These are phyloP conservation scores for Coemansia sp. DNA, from an alignment of 192 early-diverging fungal genomes.

Conservation along the genomic window DNA sequence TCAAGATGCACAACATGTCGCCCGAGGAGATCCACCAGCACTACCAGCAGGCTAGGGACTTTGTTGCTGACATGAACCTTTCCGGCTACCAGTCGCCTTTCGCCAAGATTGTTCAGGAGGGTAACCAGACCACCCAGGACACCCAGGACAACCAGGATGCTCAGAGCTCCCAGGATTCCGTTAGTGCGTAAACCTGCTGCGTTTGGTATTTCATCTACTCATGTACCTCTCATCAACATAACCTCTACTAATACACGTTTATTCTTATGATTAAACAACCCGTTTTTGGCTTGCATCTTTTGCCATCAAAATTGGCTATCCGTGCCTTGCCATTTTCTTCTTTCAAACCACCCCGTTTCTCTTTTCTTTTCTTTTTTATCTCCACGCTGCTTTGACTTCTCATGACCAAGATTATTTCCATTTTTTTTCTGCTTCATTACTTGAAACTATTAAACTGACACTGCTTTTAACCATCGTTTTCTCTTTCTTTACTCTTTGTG, in stretches of 20 bases:
- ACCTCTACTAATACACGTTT: no score
- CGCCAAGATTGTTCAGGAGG: conserved; percentile 23
- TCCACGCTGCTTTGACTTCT: not conserved
- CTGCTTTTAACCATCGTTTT: not conserved
- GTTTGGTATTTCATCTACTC: no score
- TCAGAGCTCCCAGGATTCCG: no score
- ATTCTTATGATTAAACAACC: no score
- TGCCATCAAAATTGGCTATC: no score
- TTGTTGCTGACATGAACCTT: conserved; percentile 43
- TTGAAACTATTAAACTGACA: no score
- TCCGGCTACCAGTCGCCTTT: conserved; percentile 46
- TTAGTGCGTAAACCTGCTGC: no score
- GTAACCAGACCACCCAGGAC: no score
- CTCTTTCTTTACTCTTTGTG: not conserved
- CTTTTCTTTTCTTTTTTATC: not conserved
- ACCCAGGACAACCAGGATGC: no score
- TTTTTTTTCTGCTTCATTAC: not conserved
- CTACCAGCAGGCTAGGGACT: conserved; percentile 32
- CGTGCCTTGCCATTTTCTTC: not conserved
- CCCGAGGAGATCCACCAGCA: conserved; percentile 28
- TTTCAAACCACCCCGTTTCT: not conserved
- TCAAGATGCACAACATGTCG: conserved; percentile 44
- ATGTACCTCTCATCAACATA: not conserved
- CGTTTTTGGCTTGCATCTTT: no score
- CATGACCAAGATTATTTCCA: not conserved